Percentiles rank a stretch among this genome's conserved stretches.
Conservation (phyloP, 805 yeast species). For the Starmera pachycereana region DNA sequence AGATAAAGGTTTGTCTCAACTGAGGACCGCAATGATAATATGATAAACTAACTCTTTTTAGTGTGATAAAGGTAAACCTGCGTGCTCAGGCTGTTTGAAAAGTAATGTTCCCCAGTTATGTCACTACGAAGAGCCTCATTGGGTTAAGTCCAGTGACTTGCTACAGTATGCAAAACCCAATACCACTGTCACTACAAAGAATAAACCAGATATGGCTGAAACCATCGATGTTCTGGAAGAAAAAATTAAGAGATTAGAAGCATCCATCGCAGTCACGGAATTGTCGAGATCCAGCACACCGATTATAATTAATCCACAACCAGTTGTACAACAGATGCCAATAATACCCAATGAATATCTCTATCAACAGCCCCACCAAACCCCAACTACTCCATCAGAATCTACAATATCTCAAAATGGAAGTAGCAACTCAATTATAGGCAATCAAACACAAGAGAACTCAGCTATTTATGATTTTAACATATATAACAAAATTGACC, state of each 20-base stretch:
- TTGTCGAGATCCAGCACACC: constrained; percentile 8
- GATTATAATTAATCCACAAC: not conserved
- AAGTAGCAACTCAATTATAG: no score
- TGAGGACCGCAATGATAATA: no score
- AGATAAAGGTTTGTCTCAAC: constrained; percentile 25
- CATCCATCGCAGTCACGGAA: constrained; percentile 29
- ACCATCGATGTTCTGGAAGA: constrained; percentile 25
- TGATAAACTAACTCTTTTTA: constrained; percentile 2
- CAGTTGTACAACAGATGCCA: not conserved
- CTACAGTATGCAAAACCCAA: constrained; percentile 5
- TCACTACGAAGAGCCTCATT: constrained; percentile 44
- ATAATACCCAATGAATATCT: not conserved
- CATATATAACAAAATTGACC: constrained; percentile 27
- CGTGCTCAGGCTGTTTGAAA: constrained; percentile 43
- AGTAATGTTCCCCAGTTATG: constrained; percentile 48
- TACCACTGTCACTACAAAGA: no score
- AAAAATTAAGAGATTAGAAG: constrained; percentile 36
- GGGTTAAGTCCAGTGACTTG: constrained; percentile 43
- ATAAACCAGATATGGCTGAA: not conserved
- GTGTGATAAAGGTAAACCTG: constrained; percentile 40
- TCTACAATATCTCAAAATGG: no score
- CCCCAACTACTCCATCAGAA: no score
- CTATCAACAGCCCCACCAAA: not conserved
- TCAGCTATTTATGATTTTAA: constrained; percentile 10
- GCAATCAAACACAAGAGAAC: not conserved